Evolutionary conservation across 225 moss, liverwort and hornwort species (phyloP).

Genomic region (Thuidium tamariscinum): DNA sequence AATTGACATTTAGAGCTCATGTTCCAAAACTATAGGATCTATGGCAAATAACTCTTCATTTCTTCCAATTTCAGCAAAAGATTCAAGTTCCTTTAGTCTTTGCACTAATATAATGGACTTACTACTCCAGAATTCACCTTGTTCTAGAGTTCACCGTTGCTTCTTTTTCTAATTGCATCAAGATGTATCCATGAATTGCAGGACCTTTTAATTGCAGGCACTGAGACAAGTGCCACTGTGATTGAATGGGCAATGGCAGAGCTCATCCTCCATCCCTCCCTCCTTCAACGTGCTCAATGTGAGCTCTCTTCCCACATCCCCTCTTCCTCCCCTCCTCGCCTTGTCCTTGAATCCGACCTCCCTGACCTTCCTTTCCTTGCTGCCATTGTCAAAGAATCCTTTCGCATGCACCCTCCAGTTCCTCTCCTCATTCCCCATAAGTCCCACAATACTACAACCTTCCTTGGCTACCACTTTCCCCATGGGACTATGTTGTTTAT

Average conservation of each 20-base stretch:
- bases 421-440: constrained; percentile 11
- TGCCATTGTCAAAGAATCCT: constrained; percentile 30
- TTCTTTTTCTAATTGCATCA: too few species aligned
- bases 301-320: neutral
- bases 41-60: too few species aligned
- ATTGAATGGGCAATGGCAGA: constrained; percentile 37
- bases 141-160: too few species aligned
- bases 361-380: constrained; percentile 18
- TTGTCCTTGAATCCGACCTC: constrained; percentile 26
- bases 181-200: too few species aligned
- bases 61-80: too few species aligned
- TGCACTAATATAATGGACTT: too few species aligned
- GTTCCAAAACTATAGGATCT: too few species aligned
- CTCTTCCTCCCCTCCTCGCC: neutral
- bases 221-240: constrained; percentile 14
- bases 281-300: neutral
- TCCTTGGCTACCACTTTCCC: constrained; percentile 13
- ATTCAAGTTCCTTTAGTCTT: too few species aligned
- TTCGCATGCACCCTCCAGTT: constrained; percentile 22
- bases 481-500: constrained; percentile 11
- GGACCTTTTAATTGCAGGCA: constrained; percentile 20
- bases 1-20: too few species aligned
- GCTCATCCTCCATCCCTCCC: neutral
- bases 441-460: neutral
- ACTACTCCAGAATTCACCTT: too few species aligned